These are phyloP conservation scores for Hydnomerulius pinastri DNA, from an alignment of 768 basidiomycete species.

Conservation along the genomic window DNA sequence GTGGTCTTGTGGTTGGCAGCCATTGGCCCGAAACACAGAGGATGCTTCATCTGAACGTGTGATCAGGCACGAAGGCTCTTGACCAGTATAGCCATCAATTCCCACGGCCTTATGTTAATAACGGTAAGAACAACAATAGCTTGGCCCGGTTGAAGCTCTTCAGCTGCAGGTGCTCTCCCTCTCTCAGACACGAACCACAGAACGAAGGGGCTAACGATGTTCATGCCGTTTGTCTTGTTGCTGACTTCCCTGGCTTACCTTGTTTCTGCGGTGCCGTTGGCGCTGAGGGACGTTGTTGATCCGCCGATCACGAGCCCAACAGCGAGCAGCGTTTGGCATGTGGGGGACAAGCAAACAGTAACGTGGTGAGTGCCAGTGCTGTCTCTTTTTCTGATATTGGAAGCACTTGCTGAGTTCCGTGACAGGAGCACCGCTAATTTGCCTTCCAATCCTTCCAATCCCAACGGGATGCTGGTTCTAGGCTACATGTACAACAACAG, in stretches of 20 bases:
- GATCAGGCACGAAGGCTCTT: not conserved
- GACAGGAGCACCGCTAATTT: slow-evolving; percentile 20
- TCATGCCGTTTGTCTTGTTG: slow-evolving; percentile 25
- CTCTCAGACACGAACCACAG: slow-evolving; percentile 3
- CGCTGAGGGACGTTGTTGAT: slow-evolving; percentile 44
- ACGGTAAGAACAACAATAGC: slow-evolving; percentile 2
- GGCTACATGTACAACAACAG: slow-evolving; percentile 26
- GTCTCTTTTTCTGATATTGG: slow-evolving; percentile 10
- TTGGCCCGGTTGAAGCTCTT: slow-evolving; percentile 14
- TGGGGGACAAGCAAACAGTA: slow-evolving; percentile 46
- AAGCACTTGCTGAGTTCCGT: slow-evolving; percentile 41
- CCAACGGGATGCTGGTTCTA: slow-evolving; percentile 32
- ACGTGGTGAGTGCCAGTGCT: slow-evolving; percentile 43
- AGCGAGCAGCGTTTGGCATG: slow-evolving; percentile 43
- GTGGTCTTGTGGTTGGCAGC: too few species aligned
- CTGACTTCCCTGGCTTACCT: slow-evolving; percentile 19
- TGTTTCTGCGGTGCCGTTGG: slow-evolving; percentile 35
- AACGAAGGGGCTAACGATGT: slow-evolving; percentile 20
- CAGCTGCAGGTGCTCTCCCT: slow-evolving; percentile 16
- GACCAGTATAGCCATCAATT: slow-evolving; percentile 17
- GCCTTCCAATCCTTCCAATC: slow-evolving; percentile 31
- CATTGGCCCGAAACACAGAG: too few species aligned
- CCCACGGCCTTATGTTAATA: slow-evolving; percentile 25
- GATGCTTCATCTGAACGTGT: not conserved
- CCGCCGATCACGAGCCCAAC: slow-evolving; percentile 51